These are phyloP conservation scores for Komagataella ulmi DNA, from an alignment of 805 yeast species.

Conservation along the genomic window DNA sequence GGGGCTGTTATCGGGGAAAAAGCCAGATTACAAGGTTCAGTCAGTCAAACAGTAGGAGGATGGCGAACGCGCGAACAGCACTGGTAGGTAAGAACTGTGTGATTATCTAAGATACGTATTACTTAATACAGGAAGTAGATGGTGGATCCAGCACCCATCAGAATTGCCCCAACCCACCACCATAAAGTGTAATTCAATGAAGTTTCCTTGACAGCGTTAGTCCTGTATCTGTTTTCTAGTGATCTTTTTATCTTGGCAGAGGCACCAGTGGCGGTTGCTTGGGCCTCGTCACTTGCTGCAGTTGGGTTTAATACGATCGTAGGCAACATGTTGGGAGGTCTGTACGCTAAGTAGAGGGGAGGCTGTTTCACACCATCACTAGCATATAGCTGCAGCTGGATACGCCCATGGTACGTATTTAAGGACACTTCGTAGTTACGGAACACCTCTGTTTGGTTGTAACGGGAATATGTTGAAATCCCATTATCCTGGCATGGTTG, in stretches of 20 bases:
- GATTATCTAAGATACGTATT: background rate
- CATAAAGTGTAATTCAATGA: conserved; percentile 28
- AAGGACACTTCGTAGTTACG: conserved; percentile 43
- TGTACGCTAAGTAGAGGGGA: conserved; percentile 84
- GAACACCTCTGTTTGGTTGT: conserved; percentile 52
- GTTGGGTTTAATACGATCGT: conserved; percentile 88
- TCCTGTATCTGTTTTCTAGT: conserved; percentile 67
- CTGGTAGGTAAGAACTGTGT: background rate
- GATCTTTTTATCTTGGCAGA: conserved; percentile 47
- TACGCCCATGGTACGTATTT: conserved; percentile 77
- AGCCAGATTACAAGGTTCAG: background rate
- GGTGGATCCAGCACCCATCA: conserved; percentile 15
- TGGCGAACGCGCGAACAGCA: background rate
- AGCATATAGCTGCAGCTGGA: conserved; percentile 58
- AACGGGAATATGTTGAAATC: conserved; percentile 54
- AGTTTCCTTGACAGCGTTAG: conserved; percentile 46
- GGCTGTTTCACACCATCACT: conserved; percentile 72
- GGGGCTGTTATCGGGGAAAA: background rate
- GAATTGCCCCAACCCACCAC: conserved; percentile 45
- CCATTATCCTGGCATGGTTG: conserved; percentile 71
- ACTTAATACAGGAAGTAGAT: conserved; percentile 1
- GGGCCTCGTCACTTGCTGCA: conserved; percentile 20
- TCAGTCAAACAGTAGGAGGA: background rate
- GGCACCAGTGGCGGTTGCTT: conserved; percentile 16
- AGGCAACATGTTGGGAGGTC: conserved; percentile 94